phyloP scores from a whole-genome alignment of 257 asterid species.

The Solanum gandarillasii region DNA sequence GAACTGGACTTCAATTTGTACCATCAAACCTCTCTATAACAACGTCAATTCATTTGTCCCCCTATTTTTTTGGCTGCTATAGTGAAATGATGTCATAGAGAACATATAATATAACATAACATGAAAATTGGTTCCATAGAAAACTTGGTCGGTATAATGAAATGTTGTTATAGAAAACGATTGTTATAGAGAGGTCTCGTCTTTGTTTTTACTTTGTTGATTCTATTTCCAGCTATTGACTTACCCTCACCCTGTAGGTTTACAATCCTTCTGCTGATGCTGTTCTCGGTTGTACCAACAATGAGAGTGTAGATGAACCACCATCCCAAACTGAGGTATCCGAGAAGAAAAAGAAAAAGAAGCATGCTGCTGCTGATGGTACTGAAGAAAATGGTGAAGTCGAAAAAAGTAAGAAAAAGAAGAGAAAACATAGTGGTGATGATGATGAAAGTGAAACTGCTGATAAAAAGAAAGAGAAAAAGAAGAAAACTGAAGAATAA shows the following conservation, averaged over 20 bases:
- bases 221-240: not conserved
- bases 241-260: conserved; percentile 19
- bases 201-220: not conserved
- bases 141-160: not conserved
- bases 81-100: not conserved
- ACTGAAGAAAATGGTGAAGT: conserved; percentile 21
- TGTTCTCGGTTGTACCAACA: conserved; percentile 24
- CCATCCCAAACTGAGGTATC: conserved; percentile 6
- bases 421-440: conserved; percentile 43
- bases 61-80: not conserved
- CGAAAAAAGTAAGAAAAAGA: conserved; percentile 40
- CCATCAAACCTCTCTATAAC: not conserved
- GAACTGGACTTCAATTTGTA: not conserved
- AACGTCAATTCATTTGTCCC: not conserved
- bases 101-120: not conserved
- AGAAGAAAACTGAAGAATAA: not conserved
- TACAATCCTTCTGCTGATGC: conserved; percentile 77
- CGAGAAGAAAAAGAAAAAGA: conserved; percentile 29
- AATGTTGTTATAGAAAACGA: not conserved
- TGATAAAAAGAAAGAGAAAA: not conserved
- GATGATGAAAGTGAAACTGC: conserved; percentile 3
- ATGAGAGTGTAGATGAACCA: conserved; percentile 9
- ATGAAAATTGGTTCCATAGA: not conserved
- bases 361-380: not conserved
- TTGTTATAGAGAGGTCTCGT: not conserved